A percentile compares a stretch with the other conserved stretches of the same genome.
Conservation (phyloP, 495 filamentous ascomycete genomes). For the Trichocladium uniseriatum region DNA sequence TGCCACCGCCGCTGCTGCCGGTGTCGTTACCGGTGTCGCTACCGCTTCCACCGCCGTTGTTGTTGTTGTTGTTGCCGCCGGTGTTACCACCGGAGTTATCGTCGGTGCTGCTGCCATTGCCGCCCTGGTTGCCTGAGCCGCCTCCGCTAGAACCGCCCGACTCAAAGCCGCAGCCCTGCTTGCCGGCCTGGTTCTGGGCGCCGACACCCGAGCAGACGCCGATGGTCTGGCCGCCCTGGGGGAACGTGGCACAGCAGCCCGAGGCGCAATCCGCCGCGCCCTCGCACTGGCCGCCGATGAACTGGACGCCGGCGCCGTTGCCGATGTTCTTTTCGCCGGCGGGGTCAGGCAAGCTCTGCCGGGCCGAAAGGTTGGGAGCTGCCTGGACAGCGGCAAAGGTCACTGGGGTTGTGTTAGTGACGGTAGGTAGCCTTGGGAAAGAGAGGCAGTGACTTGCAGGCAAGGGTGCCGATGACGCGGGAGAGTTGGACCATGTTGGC, state of each 20-base stretch:
- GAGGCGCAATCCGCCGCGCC: constrained; percentile 33
- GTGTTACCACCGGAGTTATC: background rate
- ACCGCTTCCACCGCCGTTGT: background rate
- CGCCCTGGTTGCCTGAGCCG: background rate
- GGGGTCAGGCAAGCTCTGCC: constrained; percentile 26
- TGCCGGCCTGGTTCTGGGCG: constrained; percentile 22
- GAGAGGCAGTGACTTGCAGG: constrained; percentile 6
- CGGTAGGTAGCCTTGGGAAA: too few relatives aligned
- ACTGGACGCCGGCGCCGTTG: constrained; percentile 31
- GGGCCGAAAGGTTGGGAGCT: constrained; percentile 43
- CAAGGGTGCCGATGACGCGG: constrained; percentile 13
- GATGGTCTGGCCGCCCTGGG: constrained; percentile 21
- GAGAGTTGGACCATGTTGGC: constrained; percentile 21
- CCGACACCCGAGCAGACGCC: constrained; percentile 29
- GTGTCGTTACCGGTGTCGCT: background rate
- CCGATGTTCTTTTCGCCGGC: constrained; percentile 33
- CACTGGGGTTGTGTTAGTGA: constrained; percentile 16
- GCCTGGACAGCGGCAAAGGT: constrained; percentile 48
- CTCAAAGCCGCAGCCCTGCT: constrained; percentile 27
- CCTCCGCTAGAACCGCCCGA: background rate
- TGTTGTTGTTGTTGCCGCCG: background rate
- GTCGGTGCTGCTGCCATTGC: background rate
- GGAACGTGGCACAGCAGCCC: constrained; percentile 30
- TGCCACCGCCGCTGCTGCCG: background rate
- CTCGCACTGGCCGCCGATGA: constrained; percentile 38